Base-by-base conservation (phyloP, 2,329 filamentous ascomycete species). In the Botrytis galanthina region DNA sequence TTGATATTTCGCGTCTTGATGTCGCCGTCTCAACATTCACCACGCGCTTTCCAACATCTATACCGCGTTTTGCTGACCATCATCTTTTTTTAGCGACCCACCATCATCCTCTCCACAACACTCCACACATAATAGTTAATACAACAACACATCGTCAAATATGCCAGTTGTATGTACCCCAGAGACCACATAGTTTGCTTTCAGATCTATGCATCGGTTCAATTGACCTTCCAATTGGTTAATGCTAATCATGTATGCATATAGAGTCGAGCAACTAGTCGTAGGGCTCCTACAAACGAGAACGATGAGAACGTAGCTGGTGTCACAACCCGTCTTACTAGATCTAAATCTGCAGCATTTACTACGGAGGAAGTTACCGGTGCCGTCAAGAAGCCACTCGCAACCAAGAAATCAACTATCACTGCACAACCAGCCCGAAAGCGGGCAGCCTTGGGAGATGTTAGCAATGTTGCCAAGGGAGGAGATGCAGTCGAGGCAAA, bases 391-490 rank as follows among this genome's bases (percentile, higher is more conserved):
- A 91, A 91, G 80, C 86, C 89, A 42, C 83, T 93, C 70, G 91
- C 92, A 83, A 86, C 90, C 68, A 95, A 94, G 84, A 93, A 91
- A 83, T 84, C 90, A 26, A 83, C 86, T 42, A 86, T 84, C 77
- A 82, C 82, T 73, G 84, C 85, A 70, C 83, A 86, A 79, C 83
- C 86, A 66, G 86, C 86, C 75, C 88, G 92, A 81, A 96, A 93
- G 85, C 93, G 96, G 81, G 89, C 92, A 79, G 95, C 93, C 67
- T 88, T 99, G 54, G 94, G 93, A 74, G 96, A 99, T 85, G 92
- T 98, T 78, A 98, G 94, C 88, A 99, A 99, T 84, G 92, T 97
- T 76, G 90, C 90, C 79, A 98, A 98, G 83, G 87, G 88, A 66
- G 92, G 93, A 71, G 71, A 44, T 64, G 86, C 83, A 9, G 85